A percentile compares a stretch with the other conserved stretches of the same genome.
Evolutionary conservation across 1,284 basidiomycete genomes (phyloP).

Genomic region (Apiotrichum siamense): DNA sequence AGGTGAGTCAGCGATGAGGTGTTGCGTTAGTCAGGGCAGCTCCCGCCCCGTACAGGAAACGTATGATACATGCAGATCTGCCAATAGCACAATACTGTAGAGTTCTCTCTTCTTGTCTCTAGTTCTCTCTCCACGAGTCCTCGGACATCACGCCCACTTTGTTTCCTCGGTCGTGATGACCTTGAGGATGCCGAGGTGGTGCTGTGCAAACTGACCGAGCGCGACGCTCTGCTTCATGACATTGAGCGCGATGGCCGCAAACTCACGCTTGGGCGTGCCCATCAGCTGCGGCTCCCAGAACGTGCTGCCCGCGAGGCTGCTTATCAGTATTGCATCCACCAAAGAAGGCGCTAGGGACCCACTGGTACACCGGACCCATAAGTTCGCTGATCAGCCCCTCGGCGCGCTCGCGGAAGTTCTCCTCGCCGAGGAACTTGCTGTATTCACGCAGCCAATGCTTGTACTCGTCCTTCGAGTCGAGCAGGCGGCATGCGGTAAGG

Average conservation of each 20-base stretch:
- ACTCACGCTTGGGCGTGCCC: slow-evolving; percentile 15
- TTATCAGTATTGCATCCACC: slow-evolving; percentile 1
- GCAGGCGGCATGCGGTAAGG: slow-evolving; percentile 61
- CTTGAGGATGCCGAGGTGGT: slow-evolving; percentile 9
- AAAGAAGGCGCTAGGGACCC: slow-evolving; percentile 33
- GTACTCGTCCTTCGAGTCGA: slow-evolving; percentile 78
- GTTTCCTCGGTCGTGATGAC: slow-evolving; percentile 6
- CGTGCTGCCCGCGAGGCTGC: not conserved
- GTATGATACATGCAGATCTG: too few relatives aligned
- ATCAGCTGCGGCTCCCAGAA: slow-evolving; percentile 11
- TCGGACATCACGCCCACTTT: slow-evolving; percentile 2
- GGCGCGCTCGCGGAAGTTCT: slow-evolving; percentile 73
- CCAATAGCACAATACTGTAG: not conserved
- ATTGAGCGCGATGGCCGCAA: slow-evolving; percentile 8
- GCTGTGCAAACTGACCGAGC: slow-evolving; percentile 6
- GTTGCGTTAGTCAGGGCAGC: too few relatives aligned
- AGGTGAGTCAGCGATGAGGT: too few relatives aligned
- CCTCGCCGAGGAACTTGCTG: slow-evolving; percentile 74
- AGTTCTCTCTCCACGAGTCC: too few relatives aligned
- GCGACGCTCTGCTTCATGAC: slow-evolving; percentile 8
- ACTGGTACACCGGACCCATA: slow-evolving; percentile 81
- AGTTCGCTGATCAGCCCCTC: slow-evolving; percentile 82
- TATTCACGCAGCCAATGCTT: slow-evolving; percentile 67
- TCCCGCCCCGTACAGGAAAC: too few relatives aligned
- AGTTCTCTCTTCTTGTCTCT: not conserved